Evolutionary conservation across 2,329 filamentous ascomycete species (phyloP).

Genomic region (Talaromyces pinophilus): DNA sequence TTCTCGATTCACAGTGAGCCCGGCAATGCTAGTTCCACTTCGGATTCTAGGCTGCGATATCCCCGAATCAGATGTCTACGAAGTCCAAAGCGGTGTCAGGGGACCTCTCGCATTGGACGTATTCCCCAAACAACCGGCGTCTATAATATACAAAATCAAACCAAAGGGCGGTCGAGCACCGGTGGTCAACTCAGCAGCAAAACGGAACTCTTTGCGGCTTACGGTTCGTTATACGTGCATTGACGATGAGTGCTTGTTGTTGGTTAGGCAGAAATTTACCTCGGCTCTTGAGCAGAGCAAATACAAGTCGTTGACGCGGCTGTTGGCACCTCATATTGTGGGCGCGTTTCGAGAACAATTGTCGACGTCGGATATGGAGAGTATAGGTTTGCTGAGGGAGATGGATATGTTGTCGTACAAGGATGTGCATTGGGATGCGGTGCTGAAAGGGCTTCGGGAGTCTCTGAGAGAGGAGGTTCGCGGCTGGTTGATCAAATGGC

Average conservation of each 20-base stretch:
- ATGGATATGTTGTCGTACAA: slow-evolving; percentile 55
- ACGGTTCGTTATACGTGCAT: slow-evolving; percentile 74
- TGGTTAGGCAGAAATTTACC: slow-evolving; percentile 50
- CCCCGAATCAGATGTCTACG: slow-evolving; percentile 66
- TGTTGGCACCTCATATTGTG: slow-evolving; percentile 56
- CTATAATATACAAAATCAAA: slow-evolving; percentile 75
- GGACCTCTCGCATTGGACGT: slow-evolving; percentile 57
- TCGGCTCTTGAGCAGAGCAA: slow-evolving; percentile 50
- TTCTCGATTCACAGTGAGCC: slow-evolving; percentile 87
- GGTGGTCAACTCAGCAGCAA: slow-evolving; percentile 22
- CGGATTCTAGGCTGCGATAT: slow-evolving; percentile 72
- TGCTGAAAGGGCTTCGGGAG: slow-evolving; percentile 54
- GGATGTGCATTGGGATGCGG: slow-evolving; percentile 55
- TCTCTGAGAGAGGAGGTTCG: slow-evolving; percentile 47
- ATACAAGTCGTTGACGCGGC: slow-evolving; percentile 49
- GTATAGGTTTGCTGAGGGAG: slow-evolving; percentile 56
- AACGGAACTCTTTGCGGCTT: slow-evolving; percentile 53
- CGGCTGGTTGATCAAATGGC: slow-evolving; percentile 59
- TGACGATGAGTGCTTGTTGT: slow-evolving; percentile 67
- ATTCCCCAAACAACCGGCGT: slow-evolving; percentile 79
- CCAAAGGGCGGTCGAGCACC: slow-evolving; percentile 27
- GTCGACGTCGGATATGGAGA: slow-evolving; percentile 54
- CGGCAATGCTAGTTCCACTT: slow-evolving; percentile 72
- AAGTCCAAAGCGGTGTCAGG: slow-evolving; percentile 53
- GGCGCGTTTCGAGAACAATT: slow-evolving; percentile 50